A percentile compares a stretch with the other conserved stretches of the same genome.
Evolutionary conservation across 331 rosid species (phyloP).

Genomic region (Prunus yedoensis): DNA sequence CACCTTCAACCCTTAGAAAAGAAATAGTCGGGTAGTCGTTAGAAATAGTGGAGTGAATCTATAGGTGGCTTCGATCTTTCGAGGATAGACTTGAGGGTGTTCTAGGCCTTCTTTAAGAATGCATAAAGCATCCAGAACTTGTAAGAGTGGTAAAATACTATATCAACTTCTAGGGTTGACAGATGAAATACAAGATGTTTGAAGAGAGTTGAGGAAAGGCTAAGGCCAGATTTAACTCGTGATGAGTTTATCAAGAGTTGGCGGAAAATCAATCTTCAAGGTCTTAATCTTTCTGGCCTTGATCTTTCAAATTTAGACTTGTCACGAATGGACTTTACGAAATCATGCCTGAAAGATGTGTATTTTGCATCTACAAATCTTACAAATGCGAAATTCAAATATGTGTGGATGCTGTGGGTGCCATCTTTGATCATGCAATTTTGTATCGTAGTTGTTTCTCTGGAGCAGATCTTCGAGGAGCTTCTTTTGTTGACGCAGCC

Average conservation of each 20-base stretch:
- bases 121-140: slow-evolving; percentile 37
- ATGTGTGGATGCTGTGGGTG: too few species aligned
- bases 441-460: too few species aligned
- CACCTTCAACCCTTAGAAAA: too few species aligned
- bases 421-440: too few species aligned
- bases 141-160: slow-evolving; percentile 67
- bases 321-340: slow-evolving; percentile 56
- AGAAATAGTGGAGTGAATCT: slow-evolving; percentile 69
- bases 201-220: not conserved
- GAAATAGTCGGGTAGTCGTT: too few species aligned
- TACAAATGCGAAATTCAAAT: too few species aligned
- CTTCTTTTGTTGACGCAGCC: too few species aligned
- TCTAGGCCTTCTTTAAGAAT: slow-evolving; percentile 3
- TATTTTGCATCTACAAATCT: too few species aligned
- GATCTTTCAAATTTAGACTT: not conserved
- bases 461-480: too few species aligned
- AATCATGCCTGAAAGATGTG: too few species aligned
- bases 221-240: slow-evolving; percentile 62
- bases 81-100: slow-evolving; percentile 54
- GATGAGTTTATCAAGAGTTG: slow-evolving; percentile 55
- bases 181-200: slow-evolving; percentile 50
- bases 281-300: not conserved
- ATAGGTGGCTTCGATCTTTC: slow-evolving; percentile 80
- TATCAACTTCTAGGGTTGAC: slow-evolving; percentile 51
- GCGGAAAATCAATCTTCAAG: slow-evolving; percentile 30